A percentile compares a stretch with the other conserved stretches of the same genome.
Evolutionary conservation across 495 filamentous ascomycete species (phyloP).

Genomic region (Jackrogersella minutella): DNA sequence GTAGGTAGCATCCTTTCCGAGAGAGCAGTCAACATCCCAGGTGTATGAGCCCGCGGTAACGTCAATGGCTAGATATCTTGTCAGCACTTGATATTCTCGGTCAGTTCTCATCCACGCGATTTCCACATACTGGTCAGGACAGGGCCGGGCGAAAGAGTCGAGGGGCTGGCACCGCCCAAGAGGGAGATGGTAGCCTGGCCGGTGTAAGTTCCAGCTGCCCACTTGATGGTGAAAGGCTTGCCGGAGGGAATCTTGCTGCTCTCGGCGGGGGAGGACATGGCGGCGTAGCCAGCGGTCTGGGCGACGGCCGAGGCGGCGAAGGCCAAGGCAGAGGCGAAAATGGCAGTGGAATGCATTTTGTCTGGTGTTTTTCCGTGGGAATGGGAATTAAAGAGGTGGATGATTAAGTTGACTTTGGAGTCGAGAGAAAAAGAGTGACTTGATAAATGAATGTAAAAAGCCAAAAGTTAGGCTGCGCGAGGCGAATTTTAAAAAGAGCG

Average conservation of each 20-base stretch:
- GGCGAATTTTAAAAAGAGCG: slow-evolving; percentile 34
- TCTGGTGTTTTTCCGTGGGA: slow-evolving; percentile 8
- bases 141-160: slow-evolving; percentile 40
- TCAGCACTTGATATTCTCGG: slow-evolving; percentile 22
- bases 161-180: slow-evolving; percentile 47
- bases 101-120: neutral
- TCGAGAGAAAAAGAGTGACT: slow-evolving; percentile 25
- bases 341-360: slow-evolving; percentile 55
- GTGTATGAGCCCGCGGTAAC: slow-evolving; percentile 41
- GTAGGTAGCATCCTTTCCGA: slow-evolving; percentile 51
- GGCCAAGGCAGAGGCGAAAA: slow-evolving; percentile 53
- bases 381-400: slow-evolving; percentile 20
- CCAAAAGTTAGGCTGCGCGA: slow-evolving; percentile 29
- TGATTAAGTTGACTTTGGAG: neutral
- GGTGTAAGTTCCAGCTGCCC: slow-evolving; percentile 37
- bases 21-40: slow-evolving; percentile 51
- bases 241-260: slow-evolving; percentile 51
- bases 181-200: slow-evolving; percentile 49
- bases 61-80: slow-evolving; percentile 39
- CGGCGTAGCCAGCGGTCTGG: slow-evolving; percentile 53
- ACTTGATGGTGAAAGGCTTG: slow-evolving; percentile 46
- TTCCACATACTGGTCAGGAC: slow-evolving; percentile 52
- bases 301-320: slow-evolving; percentile 52
- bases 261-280: slow-evolving; percentile 47
- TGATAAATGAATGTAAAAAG: slow-evolving; percentile 35